These are phyloP conservation scores for Betula pendula DNA, from an alignment of 306 rosid species.

Conservation along the genomic window DNA sequence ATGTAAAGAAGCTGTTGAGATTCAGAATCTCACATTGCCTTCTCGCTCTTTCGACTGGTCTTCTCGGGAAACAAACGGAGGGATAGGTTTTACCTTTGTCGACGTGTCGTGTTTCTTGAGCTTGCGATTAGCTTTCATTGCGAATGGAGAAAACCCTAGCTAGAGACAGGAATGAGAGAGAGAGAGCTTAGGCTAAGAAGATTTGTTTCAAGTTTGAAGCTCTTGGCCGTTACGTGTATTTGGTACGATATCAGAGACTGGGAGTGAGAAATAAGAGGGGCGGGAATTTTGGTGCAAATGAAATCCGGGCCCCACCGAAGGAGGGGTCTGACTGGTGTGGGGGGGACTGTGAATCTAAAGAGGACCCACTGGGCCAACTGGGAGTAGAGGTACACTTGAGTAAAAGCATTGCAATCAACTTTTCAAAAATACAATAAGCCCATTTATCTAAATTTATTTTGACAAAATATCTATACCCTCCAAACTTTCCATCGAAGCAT, in stretches of 20 bases:
- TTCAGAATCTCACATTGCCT: background rate
- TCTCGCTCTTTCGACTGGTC: background rate
- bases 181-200: background rate
- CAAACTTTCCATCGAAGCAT: too few relatives aligned
- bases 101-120: conserved; percentile 41
- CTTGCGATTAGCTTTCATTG: conserved; percentile 53
- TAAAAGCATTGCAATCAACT: too few relatives aligned
- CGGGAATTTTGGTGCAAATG: background rate
- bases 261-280: background rate
- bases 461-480: too few relatives aligned
- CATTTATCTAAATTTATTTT: too few relatives aligned
- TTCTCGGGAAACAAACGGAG: conserved; percentile 4
- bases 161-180: background rate
- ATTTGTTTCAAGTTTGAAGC: conserved; percentile 3
- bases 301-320: background rate
- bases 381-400: too few relatives aligned
- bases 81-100: conserved; percentile 47
- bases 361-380: too few relatives aligned
- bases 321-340: too few relatives aligned
- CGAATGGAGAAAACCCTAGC: conserved; percentile 4
- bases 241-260: background rate
- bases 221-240: background rate
- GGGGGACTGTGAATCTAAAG: too few relatives aligned
- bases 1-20: background rate
- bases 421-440: too few relatives aligned